A percentile compares a stretch with the other conserved stretches of the same genome.
These are phyloP conservation scores for Globisporangium canariense DNA, from an alignment of 352 stramenopile genomes.

Conservation along the genomic window DNA sequence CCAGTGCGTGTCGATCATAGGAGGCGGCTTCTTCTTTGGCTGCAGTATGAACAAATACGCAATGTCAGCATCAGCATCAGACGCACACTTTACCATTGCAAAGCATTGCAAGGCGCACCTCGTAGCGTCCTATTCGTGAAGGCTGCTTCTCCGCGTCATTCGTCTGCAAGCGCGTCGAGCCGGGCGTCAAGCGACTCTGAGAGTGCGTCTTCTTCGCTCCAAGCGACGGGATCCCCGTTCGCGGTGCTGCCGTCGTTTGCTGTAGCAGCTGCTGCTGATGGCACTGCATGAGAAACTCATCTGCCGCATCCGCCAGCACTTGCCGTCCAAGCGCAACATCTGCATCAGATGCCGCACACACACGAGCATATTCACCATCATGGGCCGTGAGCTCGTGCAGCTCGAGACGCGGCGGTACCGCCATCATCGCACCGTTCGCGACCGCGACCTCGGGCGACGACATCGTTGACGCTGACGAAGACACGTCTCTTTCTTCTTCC, in stretches of 20 bases:
- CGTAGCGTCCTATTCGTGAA: conserved; percentile 11
- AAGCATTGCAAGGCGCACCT: conserved; percentile 1
- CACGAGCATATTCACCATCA: not conserved
- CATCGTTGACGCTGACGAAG: conserved; percentile 11
- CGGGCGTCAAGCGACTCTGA: not conserved
- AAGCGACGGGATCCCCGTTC: conserved; percentile 7
- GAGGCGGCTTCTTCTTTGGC: conserved; percentile 14
- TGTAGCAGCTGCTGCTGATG: not conserved
- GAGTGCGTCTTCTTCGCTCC: not conserved
- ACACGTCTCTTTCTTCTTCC: conserved; percentile 4
- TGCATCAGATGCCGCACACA: not conserved
- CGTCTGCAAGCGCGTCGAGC: not conserved
- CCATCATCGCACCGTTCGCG: conserved; percentile 5
- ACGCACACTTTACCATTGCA: not conserved
- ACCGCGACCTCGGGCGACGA: conserved; percentile 12
- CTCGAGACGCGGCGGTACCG: conserved; percentile 17
- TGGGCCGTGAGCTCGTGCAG: conserved; percentile 16
- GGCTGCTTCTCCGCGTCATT: not conserved
- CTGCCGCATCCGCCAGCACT: not conserved
- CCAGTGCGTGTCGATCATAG: conserved; percentile 14
- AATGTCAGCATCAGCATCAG: not conserved
- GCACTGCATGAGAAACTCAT: not conserved
- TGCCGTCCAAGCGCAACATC: not conserved
- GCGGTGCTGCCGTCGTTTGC: not conserved
- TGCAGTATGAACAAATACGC: not conserved